Base-by-base conservation (phyloP, 202 grass and related monocot genomes). In the Bolboschoenoplectus hybrid region DNA sequence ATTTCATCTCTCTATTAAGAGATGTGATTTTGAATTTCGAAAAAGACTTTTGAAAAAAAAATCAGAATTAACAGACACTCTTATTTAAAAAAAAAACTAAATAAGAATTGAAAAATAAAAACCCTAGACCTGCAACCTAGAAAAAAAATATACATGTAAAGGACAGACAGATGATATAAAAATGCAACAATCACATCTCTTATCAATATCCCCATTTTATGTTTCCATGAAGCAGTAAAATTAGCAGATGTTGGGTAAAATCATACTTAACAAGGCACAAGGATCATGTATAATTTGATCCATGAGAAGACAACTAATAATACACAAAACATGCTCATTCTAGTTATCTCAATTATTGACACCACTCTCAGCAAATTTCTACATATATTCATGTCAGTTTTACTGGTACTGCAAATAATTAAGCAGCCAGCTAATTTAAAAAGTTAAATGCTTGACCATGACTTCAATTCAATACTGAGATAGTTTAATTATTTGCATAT, bases 211-310 rank as follows among this genome's bases (percentile, higher is more conserved):
- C 26, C 44, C 17, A n/a, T 12, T 67, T 67, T 49, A 49, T 67
- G 39, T 17, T 69, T 0, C 66, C 66, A 69, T 40, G 34, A 14
- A 41, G 66, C 38, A 69, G 1, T 7, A 35, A 16, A 44, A 44
- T 7, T 70, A 51, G 9, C 14, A 50, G 50, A 20, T 20, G 17
- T 74, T 74, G 43, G 44, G 17, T 3, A 14, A 38, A 11, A 39
- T 41, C 61, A 47, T 50, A 74, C 44, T 74, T 41, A 74, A 26
- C n/a, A 74, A 11, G 69, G 43, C 69, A 74, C 12, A 44, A 74
- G 43, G 8, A 47, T 49, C 41, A 53, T 53, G 11, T 55, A 49
- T 73, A 49, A 49, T 74, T 74, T 32, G 1, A 47, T 72, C 16
- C 7, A 68, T 68, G 63, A 36, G 9, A 32, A 8, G 17, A 69